A percentile compares a stretch with the other conserved stretches of the same genome.
Evolutionary conservation across 495 filamentous ascomycete species (phyloP).

Genomic region (Aspergillus leporis): DNA sequence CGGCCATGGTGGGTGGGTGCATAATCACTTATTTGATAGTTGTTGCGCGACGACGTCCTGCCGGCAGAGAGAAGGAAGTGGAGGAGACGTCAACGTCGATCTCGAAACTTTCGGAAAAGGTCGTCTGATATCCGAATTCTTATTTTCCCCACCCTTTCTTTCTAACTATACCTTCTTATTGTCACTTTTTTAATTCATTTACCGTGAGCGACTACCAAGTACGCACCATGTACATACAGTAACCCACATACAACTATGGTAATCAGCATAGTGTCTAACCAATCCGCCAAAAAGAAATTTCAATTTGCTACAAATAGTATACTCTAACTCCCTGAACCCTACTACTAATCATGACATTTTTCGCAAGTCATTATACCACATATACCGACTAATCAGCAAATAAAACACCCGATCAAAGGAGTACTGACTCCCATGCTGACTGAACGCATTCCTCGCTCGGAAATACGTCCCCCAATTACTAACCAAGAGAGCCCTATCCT

Average conservation of each 20-base stretch:
- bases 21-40: not conserved
- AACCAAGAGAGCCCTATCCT: slow-evolving; percentile 12
- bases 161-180: not conserved
- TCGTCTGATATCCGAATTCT: not conserved
- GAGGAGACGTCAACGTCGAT: not conserved
- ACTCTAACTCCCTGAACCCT: not conserved
- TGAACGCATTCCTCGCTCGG: slow-evolving; percentile 7
- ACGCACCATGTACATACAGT: not conserved
- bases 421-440: slow-evolving; percentile 15
- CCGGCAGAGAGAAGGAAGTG: not conserved
- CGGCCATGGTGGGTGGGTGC: not conserved
- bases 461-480: slow-evolving; percentile 11
- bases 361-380: slow-evolving; percentile 16
- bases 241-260: not conserved
- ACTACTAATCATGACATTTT: slow-evolving; percentile 1
- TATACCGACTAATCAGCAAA: slow-evolving; percentile 15
- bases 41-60: not conserved
- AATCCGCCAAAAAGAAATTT: not conserved
- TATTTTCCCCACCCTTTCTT: not conserved
- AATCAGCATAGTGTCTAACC: not conserved
- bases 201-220: not conserved
- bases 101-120: not conserved
- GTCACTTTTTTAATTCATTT: not conserved
- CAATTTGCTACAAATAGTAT: not conserved
- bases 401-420: slow-evolving; percentile 15